A percentile compares a stretch with the other conserved stretches of the same genome.
These are phyloP conservation scores for Tulasnella sp. DNA, from an alignment of 768 basidiomycete species.

Conservation along the genomic window DNA sequence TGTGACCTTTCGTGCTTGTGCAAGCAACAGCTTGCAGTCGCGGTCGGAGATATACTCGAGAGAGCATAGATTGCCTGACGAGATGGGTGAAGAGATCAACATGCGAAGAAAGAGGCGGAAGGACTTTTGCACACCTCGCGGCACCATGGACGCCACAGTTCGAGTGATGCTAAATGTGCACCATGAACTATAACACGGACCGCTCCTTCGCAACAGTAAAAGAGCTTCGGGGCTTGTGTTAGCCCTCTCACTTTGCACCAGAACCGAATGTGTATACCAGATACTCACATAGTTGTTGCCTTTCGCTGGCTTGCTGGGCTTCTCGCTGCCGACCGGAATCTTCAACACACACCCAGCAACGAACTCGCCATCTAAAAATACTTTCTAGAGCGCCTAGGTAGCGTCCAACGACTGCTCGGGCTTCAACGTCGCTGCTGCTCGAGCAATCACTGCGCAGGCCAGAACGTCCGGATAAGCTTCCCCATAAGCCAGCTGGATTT, in stretches of 20 bases:
- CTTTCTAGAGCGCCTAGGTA: too few relatives aligned
- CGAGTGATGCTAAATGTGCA: conserved; percentile 68
- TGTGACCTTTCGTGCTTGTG: conserved; percentile 62
- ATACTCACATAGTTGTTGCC: conserved; percentile 84
- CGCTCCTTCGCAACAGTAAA: conserved; percentile 80
- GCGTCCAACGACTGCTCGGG: too few relatives aligned
- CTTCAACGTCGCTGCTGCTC: too few relatives aligned
- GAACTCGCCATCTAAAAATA: conserved; percentile 85
- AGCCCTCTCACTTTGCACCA: neutral
- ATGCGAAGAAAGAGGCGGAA: too few relatives aligned
- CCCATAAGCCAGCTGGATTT: too few relatives aligned
- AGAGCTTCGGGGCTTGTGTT: conserved; percentile 40
- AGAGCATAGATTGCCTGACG: conserved; percentile 78
- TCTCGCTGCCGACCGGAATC: conserved; percentile 67
- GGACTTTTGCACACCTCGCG: conserved; percentile 50
- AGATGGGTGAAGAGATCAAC: neutral
- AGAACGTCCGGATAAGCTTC: too few relatives aligned
- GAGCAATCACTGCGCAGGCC: too few relatives aligned
- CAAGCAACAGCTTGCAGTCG: conserved; percentile 81
- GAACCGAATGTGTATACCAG: neutral
- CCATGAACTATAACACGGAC: conserved; percentile 79
- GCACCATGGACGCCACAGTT: conserved; percentile 84
- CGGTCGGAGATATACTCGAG: conserved; percentile 81
- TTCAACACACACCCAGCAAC: conserved; percentile 83
- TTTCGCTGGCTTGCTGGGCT: conserved; percentile 80